phyloP scores from a whole-genome alignment of 1,284 basidiomycete genomes.

The Exsudoporus floridanus region DNA sequence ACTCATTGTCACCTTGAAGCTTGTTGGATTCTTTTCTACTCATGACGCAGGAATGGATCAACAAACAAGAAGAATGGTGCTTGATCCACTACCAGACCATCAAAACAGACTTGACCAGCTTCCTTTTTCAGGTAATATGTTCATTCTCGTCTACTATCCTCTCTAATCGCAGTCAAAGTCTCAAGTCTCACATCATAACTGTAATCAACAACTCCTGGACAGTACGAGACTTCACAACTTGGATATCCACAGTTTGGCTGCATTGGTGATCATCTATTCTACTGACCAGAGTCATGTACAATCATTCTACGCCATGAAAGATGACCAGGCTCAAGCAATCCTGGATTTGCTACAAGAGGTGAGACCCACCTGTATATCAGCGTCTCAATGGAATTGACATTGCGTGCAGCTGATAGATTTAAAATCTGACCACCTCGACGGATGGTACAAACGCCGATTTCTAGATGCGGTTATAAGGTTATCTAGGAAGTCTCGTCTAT shows the following conservation, averaged over 20 bases:
- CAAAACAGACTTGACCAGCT: conserved; percentile 13
- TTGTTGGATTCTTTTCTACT: conserved; percentile 19
- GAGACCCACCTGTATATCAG: neutral
- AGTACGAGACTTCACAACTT: conserved; percentile 16
- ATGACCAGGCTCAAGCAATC: conserved; percentile 25
- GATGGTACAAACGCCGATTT: conserved; percentile 32
- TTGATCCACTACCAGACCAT: conserved; percentile 25
- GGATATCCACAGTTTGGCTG: conserved; percentile 29
- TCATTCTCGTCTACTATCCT: neutral
- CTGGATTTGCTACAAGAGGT: conserved; percentile 31
- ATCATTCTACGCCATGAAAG: conserved; percentile 25
- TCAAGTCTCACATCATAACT: conserved; percentile 17
- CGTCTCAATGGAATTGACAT: neutral
- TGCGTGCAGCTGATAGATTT: conserved; percentile 26
- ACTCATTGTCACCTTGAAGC: conserved; percentile 12
- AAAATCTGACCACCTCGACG: conserved; percentile 21
- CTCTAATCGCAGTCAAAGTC: conserved; percentile 14
- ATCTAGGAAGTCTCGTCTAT: conserved; percentile 28
- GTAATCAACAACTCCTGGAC: conserved; percentile 17
- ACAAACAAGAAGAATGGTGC: conserved; percentile 28
- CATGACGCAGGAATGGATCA: conserved; percentile 20
- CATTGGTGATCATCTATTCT: conserved; percentile 23
- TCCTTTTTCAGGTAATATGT: conserved; percentile 20
- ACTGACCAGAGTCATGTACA: conserved; percentile 15
- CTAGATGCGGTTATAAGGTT: conserved; percentile 31